These are phyloP conservation scores for Macadamia tetraphylla DNA, from an alignment of 164 flowering plant species.

Conservation along the genomic window DNA sequence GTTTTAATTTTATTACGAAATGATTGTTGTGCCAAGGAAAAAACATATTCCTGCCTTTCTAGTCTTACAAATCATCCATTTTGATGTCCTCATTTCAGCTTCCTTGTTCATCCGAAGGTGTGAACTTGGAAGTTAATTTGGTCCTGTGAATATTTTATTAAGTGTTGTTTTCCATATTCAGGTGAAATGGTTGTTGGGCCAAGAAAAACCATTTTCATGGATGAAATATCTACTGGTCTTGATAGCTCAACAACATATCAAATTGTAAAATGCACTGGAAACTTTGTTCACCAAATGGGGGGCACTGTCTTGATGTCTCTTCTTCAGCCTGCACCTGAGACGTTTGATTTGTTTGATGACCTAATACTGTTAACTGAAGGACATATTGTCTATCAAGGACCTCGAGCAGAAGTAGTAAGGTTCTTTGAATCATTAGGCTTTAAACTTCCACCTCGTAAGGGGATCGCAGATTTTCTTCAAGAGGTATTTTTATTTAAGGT, in stretches of 20 bases:
- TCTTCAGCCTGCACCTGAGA: conserved; percentile 96
- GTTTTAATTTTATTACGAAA: too few species aligned
- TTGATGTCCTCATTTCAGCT: background rate
- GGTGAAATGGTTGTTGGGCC: conserved; percentile 98
- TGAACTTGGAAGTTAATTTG: background rate
- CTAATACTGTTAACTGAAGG: conserved; percentile 78
- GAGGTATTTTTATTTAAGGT: conserved; percentile 43
- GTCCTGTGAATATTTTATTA: too few species aligned
- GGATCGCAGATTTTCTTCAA: conserved; percentile 92
- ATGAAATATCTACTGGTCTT: conserved; percentile 98
- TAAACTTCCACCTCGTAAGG: conserved; percentile 68
- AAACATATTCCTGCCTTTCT: too few species aligned
- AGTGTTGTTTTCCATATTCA: conserved; percentile 16
- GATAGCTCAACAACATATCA: conserved; percentile 94
- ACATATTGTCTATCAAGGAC: conserved; percentile 74
- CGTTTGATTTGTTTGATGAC: conserved; percentile 89
- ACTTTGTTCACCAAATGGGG: conserved; percentile 85
- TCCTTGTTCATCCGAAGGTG: too few species aligned
- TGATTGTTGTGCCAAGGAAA: too few species aligned
- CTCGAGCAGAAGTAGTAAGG: conserved; percentile 54
- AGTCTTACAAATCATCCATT: too few species aligned
- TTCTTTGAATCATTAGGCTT: conserved; percentile 89
- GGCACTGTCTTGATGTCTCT: conserved; percentile 83
- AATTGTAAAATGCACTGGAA: conserved; percentile 68
- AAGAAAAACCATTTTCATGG: conserved; percentile 88